Conservation (phyloP, 2,329 filamentous ascomycete genomes). For the Epichloe sibirici region DNA sequence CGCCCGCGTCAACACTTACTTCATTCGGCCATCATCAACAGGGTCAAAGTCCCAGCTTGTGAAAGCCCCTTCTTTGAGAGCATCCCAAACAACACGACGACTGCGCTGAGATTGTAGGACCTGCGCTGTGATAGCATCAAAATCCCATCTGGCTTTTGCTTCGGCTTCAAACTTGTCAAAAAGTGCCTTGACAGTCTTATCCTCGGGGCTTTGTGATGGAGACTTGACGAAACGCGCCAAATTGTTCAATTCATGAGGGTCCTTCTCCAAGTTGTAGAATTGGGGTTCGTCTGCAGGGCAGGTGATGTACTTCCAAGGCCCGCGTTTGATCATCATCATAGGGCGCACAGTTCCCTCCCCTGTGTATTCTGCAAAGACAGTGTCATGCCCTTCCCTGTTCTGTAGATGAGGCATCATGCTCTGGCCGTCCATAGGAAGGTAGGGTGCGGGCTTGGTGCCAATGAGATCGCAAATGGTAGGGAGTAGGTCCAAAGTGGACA, state of each 20-base stretch:
- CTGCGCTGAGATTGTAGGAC: conserved; percentile 69
- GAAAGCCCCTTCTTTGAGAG: conserved; percentile 62
- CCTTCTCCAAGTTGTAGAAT: conserved; percentile 65
- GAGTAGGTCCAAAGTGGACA: conserved; percentile 82
- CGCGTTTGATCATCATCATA: conserved; percentile 86
- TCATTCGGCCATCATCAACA: conserved; percentile 52
- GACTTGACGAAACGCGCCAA: conserved; percentile 39
- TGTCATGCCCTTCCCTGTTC: conserved; percentile 57
- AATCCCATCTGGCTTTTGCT: conserved; percentile 66
- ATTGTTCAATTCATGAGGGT: conserved; percentile 69
- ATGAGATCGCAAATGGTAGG: conserved; percentile 80
- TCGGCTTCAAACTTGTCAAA: conserved; percentile 62
- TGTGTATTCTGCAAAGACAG: conserved; percentile 90
- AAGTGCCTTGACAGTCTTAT: conserved; percentile 34
- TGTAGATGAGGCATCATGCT: conserved; percentile 71
- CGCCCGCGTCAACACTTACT: conserved; percentile 31
- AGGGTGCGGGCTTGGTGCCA: conserved; percentile 54
- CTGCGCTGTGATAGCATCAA: conserved; percentile 60
- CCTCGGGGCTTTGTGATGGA: conserved; percentile 26
- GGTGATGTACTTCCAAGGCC: conserved; percentile 81
- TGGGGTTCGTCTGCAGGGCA: conserved; percentile 76
- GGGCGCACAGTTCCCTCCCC: conserved; percentile 83
- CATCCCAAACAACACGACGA: conserved; percentile 66
- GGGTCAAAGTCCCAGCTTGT: conserved; percentile 83
- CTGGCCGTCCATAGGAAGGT: conserved; percentile 74